Base-by-base conservation (phyloP, 2,329 filamentous ascomycete genomes). In the Talaromyces sp. region DNA sequence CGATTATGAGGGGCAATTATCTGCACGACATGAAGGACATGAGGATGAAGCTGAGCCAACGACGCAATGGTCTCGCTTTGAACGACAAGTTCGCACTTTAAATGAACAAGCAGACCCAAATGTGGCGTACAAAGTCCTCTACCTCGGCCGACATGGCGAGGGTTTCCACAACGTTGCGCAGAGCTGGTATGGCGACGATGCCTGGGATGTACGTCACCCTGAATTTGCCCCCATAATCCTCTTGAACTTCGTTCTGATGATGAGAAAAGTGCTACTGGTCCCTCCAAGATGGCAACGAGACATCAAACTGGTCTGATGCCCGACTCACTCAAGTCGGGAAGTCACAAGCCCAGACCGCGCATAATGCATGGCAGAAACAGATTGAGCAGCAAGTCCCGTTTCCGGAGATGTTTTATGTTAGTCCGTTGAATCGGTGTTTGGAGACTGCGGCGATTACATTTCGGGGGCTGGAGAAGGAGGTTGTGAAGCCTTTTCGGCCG, bases 131-230 rank as follows among this genome's bases (percentile, higher is more conserved):
- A 84, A 84, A 61, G 75, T 89, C 0, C 76, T 89, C 43, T 87
- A 84, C 70, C 76, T 87, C 43, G 86, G 84, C 49, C 81, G 87
- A 33, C 87, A 89, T 70, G 87, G 87, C 25, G 81, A 89, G 72
- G 86, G 86, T 4, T 80, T 80, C 66, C 85, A 89, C 74, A 89
- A 89, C 70, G 85, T 86, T 13, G 87, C 86, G 1, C 84, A 89
- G 70, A 71, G 75, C 2, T 82, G 79, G 67, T 88, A 87, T 67
- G 86, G 86, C 35, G 87, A 83, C 0, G 78, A 82, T 15, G 80
- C 81, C 2, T 89, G 87, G 87, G 85, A 89, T 74, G 83, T 85
- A 76, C 60, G 79, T 75, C 15, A 17, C 49, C 15, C 19, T 10
- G 19, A 43, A 10, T 25, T 33, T 19, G 19, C n/a, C 31, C 3